A percentile compares a stretch with the other conserved stretches of the same genome.
Conservation (phyloP, 345 rosid species). For the Dimocarpus longan region DNA sequence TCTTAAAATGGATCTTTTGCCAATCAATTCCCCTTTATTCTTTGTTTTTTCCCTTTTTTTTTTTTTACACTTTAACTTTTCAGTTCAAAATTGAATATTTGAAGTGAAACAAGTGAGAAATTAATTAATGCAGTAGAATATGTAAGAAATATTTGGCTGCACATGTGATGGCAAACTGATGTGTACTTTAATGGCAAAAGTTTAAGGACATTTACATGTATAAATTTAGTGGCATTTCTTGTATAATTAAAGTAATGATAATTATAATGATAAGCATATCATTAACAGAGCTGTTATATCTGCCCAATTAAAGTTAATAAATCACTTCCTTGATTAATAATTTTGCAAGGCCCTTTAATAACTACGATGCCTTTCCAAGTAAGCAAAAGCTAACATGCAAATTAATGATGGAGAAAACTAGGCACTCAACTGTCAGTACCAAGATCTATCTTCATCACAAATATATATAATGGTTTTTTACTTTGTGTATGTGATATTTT, state of each 20-base stretch:
- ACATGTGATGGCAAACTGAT: slow-evolving; percentile 1
- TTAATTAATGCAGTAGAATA: not conserved
- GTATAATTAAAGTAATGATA: not conserved
- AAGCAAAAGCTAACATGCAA: slow-evolving; percentile 58
- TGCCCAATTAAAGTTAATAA: not conserved
- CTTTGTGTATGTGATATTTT: no score
- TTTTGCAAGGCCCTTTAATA: slow-evolving; percentile 17
- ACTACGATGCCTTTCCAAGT: slow-evolving; percentile 34
- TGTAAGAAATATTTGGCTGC: not conserved
- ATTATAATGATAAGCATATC: slow-evolving; percentile 11
- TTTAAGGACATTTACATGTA: not conserved
- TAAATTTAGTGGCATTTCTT: not conserved
- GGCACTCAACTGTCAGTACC: slow-evolving; percentile 24
- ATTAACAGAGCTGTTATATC: not conserved
- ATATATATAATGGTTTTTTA: no score
- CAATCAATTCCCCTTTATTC: not conserved
- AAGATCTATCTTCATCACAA: slow-evolving; percentile 11
- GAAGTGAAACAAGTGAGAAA: not conserved
- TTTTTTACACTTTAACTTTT: not conserved
- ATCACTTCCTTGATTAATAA: not conserved
- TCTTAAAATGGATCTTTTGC: no score
- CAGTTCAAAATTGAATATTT: not conserved
- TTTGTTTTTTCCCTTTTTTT: not conserved
- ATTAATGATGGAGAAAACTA: slow-evolving; percentile 37
- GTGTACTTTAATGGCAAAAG: not conserved